These are phyloP conservation scores for Apium graveolens DNA, from an alignment of 129 eudicot species.

Conservation along the genomic window DNA sequence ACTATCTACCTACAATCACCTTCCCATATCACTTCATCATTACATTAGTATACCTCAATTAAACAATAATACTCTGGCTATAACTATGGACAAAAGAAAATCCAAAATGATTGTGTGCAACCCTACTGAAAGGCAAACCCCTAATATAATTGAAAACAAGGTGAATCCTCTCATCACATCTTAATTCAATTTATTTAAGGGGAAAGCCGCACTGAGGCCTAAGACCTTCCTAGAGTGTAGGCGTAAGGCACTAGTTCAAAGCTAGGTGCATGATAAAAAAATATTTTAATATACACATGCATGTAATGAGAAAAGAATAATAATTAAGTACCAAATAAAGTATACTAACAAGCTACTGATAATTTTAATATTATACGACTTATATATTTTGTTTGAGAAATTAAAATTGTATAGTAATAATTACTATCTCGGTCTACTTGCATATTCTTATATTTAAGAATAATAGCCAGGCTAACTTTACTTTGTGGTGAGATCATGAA, in stretches of 20 bases:
- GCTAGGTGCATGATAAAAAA: not conserved
- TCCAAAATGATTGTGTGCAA: not conserved
- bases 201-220: no score
- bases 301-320: no score
- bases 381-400: no score
- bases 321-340: not conserved
- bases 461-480: not conserved
- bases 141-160: not conserved
- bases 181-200: not conserved
- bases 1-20: not conserved
- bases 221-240: not conserved
- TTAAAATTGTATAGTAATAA: no score
- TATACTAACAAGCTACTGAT: not conserved
- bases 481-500: not conserved
- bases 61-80: not conserved
- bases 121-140: not conserved
- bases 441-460: not conserved
- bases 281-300: not conserved
- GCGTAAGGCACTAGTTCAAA: not conserved
- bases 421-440: not conserved
- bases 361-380: no score
- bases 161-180: not conserved
- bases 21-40: not conserved
- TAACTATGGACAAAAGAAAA: not conserved
- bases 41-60: no score